phyloP scores from a whole-genome alignment of 768 basidiomycete species.

The Lactifluus piperatus region DNA sequence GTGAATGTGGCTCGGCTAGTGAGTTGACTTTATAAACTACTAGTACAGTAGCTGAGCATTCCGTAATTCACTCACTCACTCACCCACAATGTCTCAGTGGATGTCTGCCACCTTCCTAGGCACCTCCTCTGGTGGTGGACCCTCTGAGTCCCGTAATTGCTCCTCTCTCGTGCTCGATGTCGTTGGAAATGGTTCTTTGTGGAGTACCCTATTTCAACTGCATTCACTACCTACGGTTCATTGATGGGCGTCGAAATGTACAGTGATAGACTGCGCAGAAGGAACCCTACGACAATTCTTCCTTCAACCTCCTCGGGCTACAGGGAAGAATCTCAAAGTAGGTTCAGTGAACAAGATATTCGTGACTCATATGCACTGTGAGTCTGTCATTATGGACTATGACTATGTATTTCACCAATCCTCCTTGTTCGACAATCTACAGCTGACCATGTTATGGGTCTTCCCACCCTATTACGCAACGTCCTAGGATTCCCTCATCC shows the following conservation, averaged over 20 bases:
- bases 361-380: conserved; percentile 78
- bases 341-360: conserved; percentile 59
- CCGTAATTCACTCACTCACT: not conserved
- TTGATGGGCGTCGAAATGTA: not conserved
- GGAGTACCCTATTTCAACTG: conserved; percentile 44
- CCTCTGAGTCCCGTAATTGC: conserved; percentile 63
- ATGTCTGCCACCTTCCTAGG: conserved; percentile 67
- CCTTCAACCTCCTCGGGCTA: conserved; percentile 36
- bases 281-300: conserved; percentile 67
- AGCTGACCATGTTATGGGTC: conserved; percentile 73
- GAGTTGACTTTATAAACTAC: no score
- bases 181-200: conserved; percentile 44
- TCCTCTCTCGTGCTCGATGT: conserved; percentile 62
- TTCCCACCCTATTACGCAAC: conserved; percentile 56
- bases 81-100: conserved; percentile 26
- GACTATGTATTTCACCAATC: not conserved
- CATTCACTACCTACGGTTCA: not conserved
- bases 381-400: conserved; percentile 5
- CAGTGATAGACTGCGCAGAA: conserved; percentile 82
- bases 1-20: no score
- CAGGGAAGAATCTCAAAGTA: conserved; percentile 29
- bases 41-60: no score
- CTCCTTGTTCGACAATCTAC: conserved; percentile 1
- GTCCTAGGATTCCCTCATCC: conserved; percentile 41
- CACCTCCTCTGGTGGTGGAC: conserved; percentile 71